Percentiles rank a stretch among this genome's conserved stretches.
Conservation (phyloP, 1,139 yeast species). For the Arxiozyma slooffiae region DNA sequence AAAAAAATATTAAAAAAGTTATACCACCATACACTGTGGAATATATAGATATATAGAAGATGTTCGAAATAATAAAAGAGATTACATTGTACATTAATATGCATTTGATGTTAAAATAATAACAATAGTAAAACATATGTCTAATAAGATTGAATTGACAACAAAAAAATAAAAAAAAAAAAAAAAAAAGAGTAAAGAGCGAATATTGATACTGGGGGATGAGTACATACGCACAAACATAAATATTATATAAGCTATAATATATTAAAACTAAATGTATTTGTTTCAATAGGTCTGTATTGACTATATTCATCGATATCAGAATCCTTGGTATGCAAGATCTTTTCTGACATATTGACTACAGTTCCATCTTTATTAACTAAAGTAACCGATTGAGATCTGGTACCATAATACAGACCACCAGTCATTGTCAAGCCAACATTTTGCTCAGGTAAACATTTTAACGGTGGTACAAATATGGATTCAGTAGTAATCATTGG, state of each 20-base stretch:
- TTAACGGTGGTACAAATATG: conserved; percentile 61
- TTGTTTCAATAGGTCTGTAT: conserved; percentile 14
- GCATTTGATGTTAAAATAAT: not conserved
- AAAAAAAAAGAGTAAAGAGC: not conserved
- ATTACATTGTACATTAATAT: not conserved
- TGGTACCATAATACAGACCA: conserved; percentile 69
- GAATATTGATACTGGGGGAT: not conserved
- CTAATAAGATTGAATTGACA: too few species aligned
- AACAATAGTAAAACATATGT: not conserved
- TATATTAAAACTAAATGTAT: conserved; percentile 15
- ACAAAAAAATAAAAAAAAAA: not conserved
- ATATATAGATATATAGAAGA: conserved; percentile 19
- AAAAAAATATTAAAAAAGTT: conserved; percentile 11
- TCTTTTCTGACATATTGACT: conserved; percentile 38
- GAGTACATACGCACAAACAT: not conserved
- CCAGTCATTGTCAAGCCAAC: conserved; percentile 29
- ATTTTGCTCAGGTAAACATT: conserved; percentile 28
- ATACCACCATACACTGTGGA: conserved; percentile 25
- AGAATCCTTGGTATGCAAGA: conserved; percentile 33
- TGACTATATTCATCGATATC: conserved; percentile 15
- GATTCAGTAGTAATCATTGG: conserved; percentile 45
- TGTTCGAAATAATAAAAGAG: not conserved
- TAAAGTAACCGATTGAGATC: conserved; percentile 76
- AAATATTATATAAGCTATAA: not conserved
- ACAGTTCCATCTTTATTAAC: conserved; percentile 41